Evolutionary conservation across 176 grass and related monocot genomes (phyloP).

Genomic region (Tillandsia fasciculata): DNA sequence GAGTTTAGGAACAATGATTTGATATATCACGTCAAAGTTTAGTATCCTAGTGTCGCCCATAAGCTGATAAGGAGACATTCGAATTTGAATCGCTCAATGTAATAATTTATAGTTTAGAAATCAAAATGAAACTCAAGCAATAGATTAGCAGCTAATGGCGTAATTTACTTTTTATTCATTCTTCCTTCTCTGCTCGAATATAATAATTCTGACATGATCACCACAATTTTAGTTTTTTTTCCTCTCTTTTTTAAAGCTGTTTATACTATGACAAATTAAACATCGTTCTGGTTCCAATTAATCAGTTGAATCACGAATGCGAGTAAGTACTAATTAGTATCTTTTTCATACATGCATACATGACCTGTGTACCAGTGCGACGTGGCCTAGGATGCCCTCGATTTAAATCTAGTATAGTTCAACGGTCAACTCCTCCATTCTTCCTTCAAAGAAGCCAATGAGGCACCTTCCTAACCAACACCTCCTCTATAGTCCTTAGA

Average conservation of each 20-base stretch:
- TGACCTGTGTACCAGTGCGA: background rate
- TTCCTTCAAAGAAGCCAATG: constrained; percentile 73
- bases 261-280: background rate
- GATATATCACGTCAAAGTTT: too few species aligned
- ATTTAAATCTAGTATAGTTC: background rate
- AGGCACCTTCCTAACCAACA: constrained; percentile 41
- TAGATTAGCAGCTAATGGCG: background rate
- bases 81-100: too few species aligned
- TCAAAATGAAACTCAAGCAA: too few species aligned
- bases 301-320: background rate
- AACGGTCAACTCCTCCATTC: background rate
- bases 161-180: background rate
- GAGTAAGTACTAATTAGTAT: too few species aligned
- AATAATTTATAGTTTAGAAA: too few species aligned
- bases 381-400: background rate
- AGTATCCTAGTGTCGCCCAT: too few species aligned
- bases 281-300: background rate
- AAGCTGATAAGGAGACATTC: too few species aligned
- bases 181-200: background rate
- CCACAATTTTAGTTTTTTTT: background rate
- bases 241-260: too few species aligned
- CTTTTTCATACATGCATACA: background rate
- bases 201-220: background rate
- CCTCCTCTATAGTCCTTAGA: constrained; percentile 70
- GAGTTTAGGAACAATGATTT: too few species aligned